A percentile compares a stretch with the other conserved stretches of the same genome.
phyloP scores from a whole-genome alignment of 2,329 filamentous ascomycete genomes.

The Thermothelomyces thermophilus region DNA sequence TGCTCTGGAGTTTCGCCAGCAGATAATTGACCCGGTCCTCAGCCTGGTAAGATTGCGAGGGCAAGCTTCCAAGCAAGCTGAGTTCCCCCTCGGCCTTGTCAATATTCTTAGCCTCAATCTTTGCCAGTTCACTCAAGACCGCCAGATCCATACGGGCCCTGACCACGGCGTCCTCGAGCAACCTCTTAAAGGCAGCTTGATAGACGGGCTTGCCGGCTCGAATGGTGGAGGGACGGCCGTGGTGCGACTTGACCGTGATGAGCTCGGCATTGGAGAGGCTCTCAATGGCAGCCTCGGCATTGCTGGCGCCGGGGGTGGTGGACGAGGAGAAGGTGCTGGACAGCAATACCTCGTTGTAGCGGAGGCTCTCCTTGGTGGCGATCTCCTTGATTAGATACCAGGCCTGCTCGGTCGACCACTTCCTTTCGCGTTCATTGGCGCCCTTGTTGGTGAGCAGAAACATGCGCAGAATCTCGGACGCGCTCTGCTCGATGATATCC shows the following conservation, averaged over 20 bases:
- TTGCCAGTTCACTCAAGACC: constrained; percentile 61
- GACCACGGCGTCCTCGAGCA: constrained; percentile 67
- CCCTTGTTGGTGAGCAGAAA: constrained; percentile 64
- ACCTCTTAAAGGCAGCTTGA: constrained; percentile 68
- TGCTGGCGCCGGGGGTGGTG: constrained; percentile 39
- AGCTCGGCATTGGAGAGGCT: constrained; percentile 80
- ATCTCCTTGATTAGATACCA: constrained; percentile 83
- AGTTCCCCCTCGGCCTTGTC: constrained; percentile 76
- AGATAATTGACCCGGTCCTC: constrained; percentile 63
- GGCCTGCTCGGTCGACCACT: constrained; percentile 79
- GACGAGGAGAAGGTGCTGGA: constrained; percentile 65
- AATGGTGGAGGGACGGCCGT: constrained; percentile 72
- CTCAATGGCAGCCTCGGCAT: constrained; percentile 70
- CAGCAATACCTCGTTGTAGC: constrained; percentile 81
- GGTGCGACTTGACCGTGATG: constrained; percentile 64
- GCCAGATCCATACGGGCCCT: constrained; percentile 66
- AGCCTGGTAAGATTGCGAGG: constrained; percentile 63
- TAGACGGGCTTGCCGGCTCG: constrained; percentile 81
- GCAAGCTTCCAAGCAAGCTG: constrained; percentile 59
- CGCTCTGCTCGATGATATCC: constrained; percentile 83
- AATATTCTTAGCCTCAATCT: constrained; percentile 66
- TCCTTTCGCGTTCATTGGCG: constrained; percentile 41
- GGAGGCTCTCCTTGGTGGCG: constrained; percentile 58
- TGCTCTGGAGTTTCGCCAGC: constrained; percentile 62
- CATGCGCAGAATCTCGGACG: constrained; percentile 88